Evolutionary conservation across 306 rosid genomes (phyloP).

Genomic region (Cyclanthera cordifolia): DNA sequence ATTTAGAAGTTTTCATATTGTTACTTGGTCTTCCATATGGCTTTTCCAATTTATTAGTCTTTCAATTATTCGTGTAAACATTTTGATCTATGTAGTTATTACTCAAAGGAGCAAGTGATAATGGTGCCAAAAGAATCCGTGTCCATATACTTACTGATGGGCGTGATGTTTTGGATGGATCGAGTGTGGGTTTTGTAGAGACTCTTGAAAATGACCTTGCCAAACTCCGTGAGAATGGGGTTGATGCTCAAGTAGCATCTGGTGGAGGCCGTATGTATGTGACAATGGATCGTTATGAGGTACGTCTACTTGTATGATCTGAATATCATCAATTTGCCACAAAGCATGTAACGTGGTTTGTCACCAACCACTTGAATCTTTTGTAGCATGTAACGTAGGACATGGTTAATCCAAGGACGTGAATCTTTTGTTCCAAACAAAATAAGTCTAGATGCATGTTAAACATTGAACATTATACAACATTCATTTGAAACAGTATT

Average conservation of each 20-base stretch:
- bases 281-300: slow-evolving; percentile 99
- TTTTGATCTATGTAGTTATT: slow-evolving; percentile 45
- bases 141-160: slow-evolving; percentile 90
- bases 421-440: background rate
- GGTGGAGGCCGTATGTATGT: slow-evolving; percentile 99
- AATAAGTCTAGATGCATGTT: background rate
- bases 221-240: slow-evolving; percentile 56
- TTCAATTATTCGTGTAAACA: background rate
- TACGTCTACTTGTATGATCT: background rate
- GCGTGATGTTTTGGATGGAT: slow-evolving; percentile 96
- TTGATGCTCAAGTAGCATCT: slow-evolving; percentile 84
- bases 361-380: background rate
- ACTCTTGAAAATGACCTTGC: slow-evolving; percentile 71
- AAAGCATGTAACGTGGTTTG: background rate
- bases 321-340: background rate
- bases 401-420: background rate
- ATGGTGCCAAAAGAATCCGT: slow-evolving; percentile 75
- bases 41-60: background rate
- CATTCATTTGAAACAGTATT: background rate
- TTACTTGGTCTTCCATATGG: background rate
- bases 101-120: slow-evolving; percentile 73
- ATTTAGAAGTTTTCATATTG: background rate
- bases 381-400: too few relatives aligned
- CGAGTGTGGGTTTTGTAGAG: slow-evolving; percentile 78
- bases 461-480: background rate